Evolutionary conservation across 306 rosid genomes (phyloP), one percentile per base, ranked within the genome.

Genomic region (Malus orientalis): DNA sequence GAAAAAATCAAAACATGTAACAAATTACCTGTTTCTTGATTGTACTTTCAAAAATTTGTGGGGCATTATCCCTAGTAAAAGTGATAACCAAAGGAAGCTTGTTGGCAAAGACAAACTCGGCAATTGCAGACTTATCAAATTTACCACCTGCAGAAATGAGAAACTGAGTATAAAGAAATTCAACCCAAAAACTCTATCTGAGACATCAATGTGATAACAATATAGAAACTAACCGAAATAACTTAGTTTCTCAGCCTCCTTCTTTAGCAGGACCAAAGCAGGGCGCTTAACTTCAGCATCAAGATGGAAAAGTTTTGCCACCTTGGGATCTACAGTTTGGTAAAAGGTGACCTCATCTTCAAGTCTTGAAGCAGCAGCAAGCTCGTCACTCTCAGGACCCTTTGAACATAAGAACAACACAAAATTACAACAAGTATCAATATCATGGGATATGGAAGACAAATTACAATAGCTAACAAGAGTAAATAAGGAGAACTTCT

Each of bases 381-480:
- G 88, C 88, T 93, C 99, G 76, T 89, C 92, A 77, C 97, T 93
- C 83, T 93, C 98, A 62, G 93, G 76, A 63, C 97, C 99, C 99
- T 96, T 82, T 80, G 53, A 70, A 38, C 67, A 65, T 20, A 36
- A 36, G 23, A 8, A 66, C 58, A 86, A n/a, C 23, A 44, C 67
- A 68, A 55, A 70, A 73, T 63, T 45, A 76, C 9, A 55, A 71
- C 42, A 14, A 51, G 45, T 45, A 29, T 44, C 6, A 19, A 10
- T 61, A 29, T 36, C 38, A 22, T 15, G 19, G 61, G 66, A 33
- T 33, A 33, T 33, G 36, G 36, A 5, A 49, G 12, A 14, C 58
- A 2, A 5, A 71, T 20, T 25, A 65, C 29, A 57, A 27, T 30
- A 63, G 40, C 68, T 40, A 12, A 51, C 55, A 16, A 51, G 20